Evolutionary conservation across 192 early-diverging fungal genomes (phyloP).

Genomic region (Mortierella antarctica): DNA sequence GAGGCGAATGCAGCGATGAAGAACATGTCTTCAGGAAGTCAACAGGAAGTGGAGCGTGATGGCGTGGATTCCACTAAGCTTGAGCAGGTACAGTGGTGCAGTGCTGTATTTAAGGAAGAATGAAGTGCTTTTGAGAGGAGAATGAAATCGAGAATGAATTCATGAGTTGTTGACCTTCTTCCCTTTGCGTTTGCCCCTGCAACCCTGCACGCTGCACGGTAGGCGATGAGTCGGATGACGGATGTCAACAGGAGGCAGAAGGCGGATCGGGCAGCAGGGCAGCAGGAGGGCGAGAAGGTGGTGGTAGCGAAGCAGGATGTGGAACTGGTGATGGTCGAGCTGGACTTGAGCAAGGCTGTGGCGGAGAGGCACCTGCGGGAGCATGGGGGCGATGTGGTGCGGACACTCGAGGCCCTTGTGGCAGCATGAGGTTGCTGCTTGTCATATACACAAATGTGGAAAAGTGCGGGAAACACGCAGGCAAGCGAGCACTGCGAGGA

Average conservation of each 20-base stretch:
- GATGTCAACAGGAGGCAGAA: constrained; percentile 56
- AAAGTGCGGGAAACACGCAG: no score
- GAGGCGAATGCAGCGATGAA: constrained; percentile 65
- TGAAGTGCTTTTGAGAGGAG: no score
- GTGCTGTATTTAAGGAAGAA: no score
- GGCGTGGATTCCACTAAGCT: constrained; percentile 59
- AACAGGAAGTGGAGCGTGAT: constrained; percentile 53
- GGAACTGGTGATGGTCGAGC: constrained; percentile 61
- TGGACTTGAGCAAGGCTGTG: constrained; percentile 54
- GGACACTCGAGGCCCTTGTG: constrained; percentile 50
- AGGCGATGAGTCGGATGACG: constrained; percentile 55
- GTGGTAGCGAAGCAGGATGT: constrained; percentile 59
- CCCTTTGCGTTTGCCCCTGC: neutral
- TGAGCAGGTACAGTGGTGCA: constrained; percentile 49
- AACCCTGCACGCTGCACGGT: neutral
- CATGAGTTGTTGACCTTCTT: neutral
- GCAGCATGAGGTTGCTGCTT: no score
- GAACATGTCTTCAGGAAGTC: constrained; percentile 55
- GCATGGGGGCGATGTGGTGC: constrained; percentile 55
- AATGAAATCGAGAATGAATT: no score
- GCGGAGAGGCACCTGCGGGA: constrained; percentile 59
- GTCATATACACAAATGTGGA: no score
- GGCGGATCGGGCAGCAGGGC: constrained; percentile 29
- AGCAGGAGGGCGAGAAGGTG: constrained; percentile 55
- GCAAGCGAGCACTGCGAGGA: no score